phyloP scores from a whole-genome alignment of 106 monocot genomes.

The Phalaenopsis equestris region DNA sequence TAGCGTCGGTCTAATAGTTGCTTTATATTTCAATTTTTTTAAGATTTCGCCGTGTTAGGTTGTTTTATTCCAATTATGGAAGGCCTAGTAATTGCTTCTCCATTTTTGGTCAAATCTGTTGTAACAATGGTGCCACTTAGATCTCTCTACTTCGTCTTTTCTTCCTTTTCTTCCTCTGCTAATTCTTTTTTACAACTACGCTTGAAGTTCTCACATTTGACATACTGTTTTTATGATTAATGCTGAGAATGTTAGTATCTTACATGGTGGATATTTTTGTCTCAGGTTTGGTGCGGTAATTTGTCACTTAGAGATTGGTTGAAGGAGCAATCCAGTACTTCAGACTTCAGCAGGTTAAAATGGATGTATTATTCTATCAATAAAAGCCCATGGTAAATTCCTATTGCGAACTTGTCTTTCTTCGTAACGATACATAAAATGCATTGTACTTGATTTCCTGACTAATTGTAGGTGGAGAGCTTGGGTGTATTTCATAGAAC shows the following conservation, averaged over 20 bases:
- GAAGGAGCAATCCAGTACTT: constrained; percentile 43
- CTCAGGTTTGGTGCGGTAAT: constrained; percentile 79
- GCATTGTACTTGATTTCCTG: constrained; percentile 1
- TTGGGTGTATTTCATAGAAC: background rate
- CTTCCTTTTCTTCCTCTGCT: background rate
- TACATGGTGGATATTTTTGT: background rate
- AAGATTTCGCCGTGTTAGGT: background rate
- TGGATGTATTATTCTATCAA: constrained; percentile 92
- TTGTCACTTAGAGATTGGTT: constrained; percentile 77
- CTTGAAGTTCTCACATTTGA: background rate
- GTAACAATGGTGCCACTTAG: background rate
- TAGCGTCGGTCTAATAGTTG: no score
- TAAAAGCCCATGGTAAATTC: constrained; percentile 86
- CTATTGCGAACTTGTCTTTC: constrained; percentile 2
- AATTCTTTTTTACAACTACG: background rate
- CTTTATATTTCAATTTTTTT: background rate
- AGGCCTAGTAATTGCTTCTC: background rate
- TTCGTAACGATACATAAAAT: background rate
- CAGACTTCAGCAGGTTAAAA: constrained; percentile 60
- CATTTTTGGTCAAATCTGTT: background rate
- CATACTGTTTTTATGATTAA: background rate
- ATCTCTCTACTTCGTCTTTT: background rate
- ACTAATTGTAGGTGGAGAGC: background rate
- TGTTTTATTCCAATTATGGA: background rate
- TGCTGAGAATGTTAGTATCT: background rate